A percentile compares a stretch with the other conserved stretches of the same genome.
Conservation (phyloP, 2,329 filamentous ascomycete species). For the Cercospora janseana region DNA sequence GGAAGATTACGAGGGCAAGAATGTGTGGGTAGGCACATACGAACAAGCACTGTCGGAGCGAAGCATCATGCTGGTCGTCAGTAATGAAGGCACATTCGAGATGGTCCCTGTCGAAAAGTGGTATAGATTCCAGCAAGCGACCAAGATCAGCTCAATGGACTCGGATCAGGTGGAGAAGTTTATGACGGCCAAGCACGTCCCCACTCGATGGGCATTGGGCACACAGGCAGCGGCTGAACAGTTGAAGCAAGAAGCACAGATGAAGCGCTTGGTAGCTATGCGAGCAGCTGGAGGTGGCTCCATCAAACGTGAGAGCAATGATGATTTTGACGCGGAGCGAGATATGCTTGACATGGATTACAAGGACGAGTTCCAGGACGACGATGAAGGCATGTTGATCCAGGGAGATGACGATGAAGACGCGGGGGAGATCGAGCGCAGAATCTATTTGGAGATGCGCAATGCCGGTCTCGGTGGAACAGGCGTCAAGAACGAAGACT, state of each 20-base stretch:
- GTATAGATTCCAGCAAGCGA: slow-evolving; percentile 80
- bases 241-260: slow-evolving; percentile 23
- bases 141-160: slow-evolving; percentile 61
- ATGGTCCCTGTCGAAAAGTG: slow-evolving; percentile 94
- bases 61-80: slow-evolving; percentile 75
- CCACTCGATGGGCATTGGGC: slow-evolving; percentile 77
- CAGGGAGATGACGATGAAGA: slow-evolving; percentile 79
- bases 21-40: slow-evolving; percentile 89
- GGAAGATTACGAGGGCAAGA: slow-evolving; percentile 93
- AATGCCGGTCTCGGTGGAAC: slow-evolving; percentile 73
- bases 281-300: slow-evolving; percentile 38
- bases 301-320: slow-evolving; percentile 43
- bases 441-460: slow-evolving; percentile 75
- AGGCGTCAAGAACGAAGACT: slow-evolving; percentile 51
- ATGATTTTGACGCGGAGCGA: slow-evolving; percentile 55
- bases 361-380: slow-evolving; percentile 77
- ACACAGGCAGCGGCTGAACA: slow-evolving; percentile 50
- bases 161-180: slow-evolving; percentile 82
- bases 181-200: slow-evolving; percentile 74
- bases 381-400: slow-evolving; percentile 74
- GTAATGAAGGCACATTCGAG: slow-evolving; percentile 66
- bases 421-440: slow-evolving; percentile 62
- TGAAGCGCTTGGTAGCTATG: slow-evolving; percentile 47
- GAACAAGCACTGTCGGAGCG: slow-evolving; percentile 81
- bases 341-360: slow-evolving; percentile 66